Evolutionary conservation across 805 yeast species (phyloP).

Genomic region (Jamesozyma hellenica): DNA sequence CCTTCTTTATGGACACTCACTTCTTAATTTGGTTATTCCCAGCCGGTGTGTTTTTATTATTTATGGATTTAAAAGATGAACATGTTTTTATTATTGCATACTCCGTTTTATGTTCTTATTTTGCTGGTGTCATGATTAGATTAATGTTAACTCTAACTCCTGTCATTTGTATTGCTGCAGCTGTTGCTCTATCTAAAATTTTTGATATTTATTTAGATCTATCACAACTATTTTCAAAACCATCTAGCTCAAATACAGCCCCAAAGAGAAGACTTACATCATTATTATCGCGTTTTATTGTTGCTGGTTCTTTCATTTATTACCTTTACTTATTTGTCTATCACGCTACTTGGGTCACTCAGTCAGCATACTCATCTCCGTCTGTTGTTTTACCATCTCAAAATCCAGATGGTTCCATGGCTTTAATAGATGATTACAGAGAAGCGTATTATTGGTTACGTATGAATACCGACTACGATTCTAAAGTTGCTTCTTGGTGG

Average conservation of each 20-base stretch:
- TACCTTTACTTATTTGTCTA: constrained; percentile 74
- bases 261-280: constrained; percentile 24
- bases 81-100: constrained; percentile 88
- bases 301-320: constrained; percentile 55
- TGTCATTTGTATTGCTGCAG: constrained; percentile 86
- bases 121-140: constrained; percentile 99
- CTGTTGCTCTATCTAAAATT: constrained; percentile 75
- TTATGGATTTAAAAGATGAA: constrained; percentile 83
- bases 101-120: constrained; percentile 87
- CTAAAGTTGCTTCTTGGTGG: constrained; percentile 99
- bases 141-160: constrained; percentile 96
- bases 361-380: constrained; percentile 92
- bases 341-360: constrained; percentile 97
- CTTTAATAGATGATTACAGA: constrained; percentile 89
- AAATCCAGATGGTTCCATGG: constrained; percentile 74
- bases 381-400: constrained; percentile 84
- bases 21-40: constrained; percentile 97
- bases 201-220: constrained; percentile 75
- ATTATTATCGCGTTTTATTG: constrained; percentile 48
- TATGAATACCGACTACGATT: constrained; percentile 94
- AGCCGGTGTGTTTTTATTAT: constrained; percentile 84
- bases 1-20: constrained; percentile 89
- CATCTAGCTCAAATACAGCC: constrained; percentile 5
- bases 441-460: constrained; percentile 98
- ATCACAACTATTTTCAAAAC: constrained; percentile 18